Evolutionary conservation across 371 early-diverging fungal species (phyloP).

Genomic region (Apophysomyces sp.): DNA sequence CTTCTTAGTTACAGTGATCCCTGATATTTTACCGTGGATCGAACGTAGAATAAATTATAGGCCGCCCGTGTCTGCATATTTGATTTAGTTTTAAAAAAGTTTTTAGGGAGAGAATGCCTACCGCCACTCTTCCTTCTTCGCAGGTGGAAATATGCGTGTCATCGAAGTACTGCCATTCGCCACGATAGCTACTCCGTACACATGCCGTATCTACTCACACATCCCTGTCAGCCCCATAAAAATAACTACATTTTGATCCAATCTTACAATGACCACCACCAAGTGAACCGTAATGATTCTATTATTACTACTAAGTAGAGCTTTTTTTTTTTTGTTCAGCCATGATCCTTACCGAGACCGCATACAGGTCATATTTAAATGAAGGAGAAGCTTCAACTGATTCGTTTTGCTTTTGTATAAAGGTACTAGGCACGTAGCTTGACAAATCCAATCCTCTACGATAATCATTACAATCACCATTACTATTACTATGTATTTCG

Average conservation of each 20-base stretch:
- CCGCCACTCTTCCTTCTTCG: constrained; percentile 63
- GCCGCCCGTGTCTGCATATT: constrained; percentile 26
- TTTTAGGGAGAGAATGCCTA: too few relatives aligned
- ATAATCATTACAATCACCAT: neutral
- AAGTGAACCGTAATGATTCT: constrained; percentile 91
- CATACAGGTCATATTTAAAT: constrained; percentile 81
- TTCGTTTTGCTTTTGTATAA: constrained; percentile 38
- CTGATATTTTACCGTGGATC: constrained; percentile 21
- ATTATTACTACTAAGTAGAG: neutral
- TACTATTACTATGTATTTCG: neutral
- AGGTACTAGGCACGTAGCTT: constrained; percentile 3
- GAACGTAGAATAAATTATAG: constrained; percentile 27
- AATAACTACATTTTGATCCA: neutral
- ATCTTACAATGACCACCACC: constrained; percentile 85
- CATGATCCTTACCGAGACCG: constrained; percentile 88
- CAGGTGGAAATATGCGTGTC: constrained; percentile 81
- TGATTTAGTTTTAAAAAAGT: too few relatives aligned
- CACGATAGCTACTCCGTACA: constrained; percentile 74
- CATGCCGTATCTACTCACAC: constrained; percentile 73
- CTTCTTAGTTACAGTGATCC: neutral
- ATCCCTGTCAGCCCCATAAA: neutral
- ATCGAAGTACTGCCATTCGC: constrained; percentile 92
- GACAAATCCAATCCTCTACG: constrained; percentile 18
- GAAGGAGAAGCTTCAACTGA: constrained; percentile 28
- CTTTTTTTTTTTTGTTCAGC: neutral